phyloP scores from a whole-genome alignment of 2,329 filamentous ascomycete species.

The Nothophaeocryptopus gaeumannii region DNA sequence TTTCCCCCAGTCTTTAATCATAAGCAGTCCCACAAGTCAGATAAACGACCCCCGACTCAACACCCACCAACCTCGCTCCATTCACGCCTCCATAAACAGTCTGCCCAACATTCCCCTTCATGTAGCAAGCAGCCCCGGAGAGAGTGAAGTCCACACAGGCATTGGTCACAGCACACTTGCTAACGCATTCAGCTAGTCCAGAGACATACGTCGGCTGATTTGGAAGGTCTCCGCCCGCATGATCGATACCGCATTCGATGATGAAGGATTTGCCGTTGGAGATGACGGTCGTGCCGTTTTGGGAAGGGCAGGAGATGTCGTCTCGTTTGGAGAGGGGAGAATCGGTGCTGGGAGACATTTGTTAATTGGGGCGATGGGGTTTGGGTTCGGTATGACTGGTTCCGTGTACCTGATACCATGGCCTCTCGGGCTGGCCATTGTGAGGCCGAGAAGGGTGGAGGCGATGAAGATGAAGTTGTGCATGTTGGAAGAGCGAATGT shows the following conservation, averaged over 20 bases:
- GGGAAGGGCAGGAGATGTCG: conserved; percentile 5
- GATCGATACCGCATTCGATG: conserved; percentile 29
- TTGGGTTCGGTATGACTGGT: neutral
- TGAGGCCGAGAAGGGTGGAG: conserved; percentile 4
- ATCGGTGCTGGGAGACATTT: neutral
- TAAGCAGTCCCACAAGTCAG: conserved; percentile 5
- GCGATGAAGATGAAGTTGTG: conserved; percentile 3
- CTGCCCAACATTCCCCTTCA: conserved; percentile 29
- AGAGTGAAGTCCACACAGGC: conserved; percentile 33
- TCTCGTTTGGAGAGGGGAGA: neutral
- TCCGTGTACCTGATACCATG: too few species aligned
- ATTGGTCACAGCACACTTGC: conserved; percentile 24
- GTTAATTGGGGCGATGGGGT: neutral
- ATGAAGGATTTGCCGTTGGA: conserved; percentile 20
- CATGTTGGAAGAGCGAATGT: neutral
- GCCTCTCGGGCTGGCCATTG: neutral
- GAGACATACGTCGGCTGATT: conserved; percentile 15
- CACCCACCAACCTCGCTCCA: conserved; percentile 27
- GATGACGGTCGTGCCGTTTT: conserved; percentile 8
- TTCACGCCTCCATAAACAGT: conserved; percentile 18
- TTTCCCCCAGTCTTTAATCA: too few species aligned
- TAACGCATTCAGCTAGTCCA: conserved; percentile 28
- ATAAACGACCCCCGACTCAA: conserved; percentile 2
- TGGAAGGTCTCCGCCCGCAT: conserved; percentile 29
- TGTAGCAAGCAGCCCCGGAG: conserved; percentile 30